These are phyloP conservation scores for Royoungia palumana DNA, from an alignment of 768 basidiomycete genomes.

Conservation along the genomic window DNA sequence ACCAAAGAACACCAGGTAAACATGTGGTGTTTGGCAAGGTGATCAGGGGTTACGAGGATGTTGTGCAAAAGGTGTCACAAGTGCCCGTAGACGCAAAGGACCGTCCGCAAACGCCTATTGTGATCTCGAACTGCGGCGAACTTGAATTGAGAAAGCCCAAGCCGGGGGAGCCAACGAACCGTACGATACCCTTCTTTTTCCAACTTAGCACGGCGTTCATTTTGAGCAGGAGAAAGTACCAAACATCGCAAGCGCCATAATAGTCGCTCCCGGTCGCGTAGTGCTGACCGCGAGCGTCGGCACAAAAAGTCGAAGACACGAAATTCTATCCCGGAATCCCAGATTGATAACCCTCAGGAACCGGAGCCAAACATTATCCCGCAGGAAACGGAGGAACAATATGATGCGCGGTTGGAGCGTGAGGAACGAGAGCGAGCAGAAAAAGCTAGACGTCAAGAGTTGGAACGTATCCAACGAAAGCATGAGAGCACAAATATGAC, in stretches of 20 bases:
- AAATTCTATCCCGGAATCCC: constrained; percentile 1
- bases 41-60: constrained; percentile 57
- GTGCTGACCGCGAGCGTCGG: constrained; percentile 26
- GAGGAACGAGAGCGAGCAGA: constrained; percentile 62
- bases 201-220: not conserved
- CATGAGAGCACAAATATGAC: constrained; percentile 32
- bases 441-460: constrained; percentile 42
- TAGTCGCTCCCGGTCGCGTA: constrained; percentile 26
- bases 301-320: constrained; percentile 28
- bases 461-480: constrained; percentile 46
- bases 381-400: constrained; percentile 69
- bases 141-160: constrained; percentile 57
- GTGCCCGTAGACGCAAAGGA: constrained; percentile 74
- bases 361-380: constrained; percentile 6
- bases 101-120: constrained; percentile 62
- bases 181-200: constrained; percentile 8
- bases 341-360: constrained; percentile 8
- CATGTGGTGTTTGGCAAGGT: constrained; percentile 57
- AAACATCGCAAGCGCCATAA: constrained; percentile 21
- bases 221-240: constrained; percentile 5
- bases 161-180: constrained; percentile 6
- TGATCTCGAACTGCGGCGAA: constrained; percentile 79
- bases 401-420: constrained; percentile 62
- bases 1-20: constrained; percentile 41
- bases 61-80: constrained; percentile 56